Evolutionary conservation across 176 grass and related monocot genomes (phyloP), one percentile per base, ranked within the genome.

Genomic region (Carex cristatella): DNA sequence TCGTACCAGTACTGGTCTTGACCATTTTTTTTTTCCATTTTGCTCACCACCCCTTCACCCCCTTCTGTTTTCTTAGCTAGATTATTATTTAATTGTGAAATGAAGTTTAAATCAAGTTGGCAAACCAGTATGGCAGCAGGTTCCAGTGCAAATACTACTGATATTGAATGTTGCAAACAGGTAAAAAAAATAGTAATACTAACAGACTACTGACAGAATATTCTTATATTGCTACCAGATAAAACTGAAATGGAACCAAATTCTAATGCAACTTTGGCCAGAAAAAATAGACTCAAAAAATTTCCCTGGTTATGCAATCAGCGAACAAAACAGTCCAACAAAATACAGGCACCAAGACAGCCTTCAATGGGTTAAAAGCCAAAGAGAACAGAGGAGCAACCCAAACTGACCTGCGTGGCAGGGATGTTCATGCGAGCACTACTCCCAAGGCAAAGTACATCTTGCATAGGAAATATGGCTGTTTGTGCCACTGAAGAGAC

Each of bases 351-450:
- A 18, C 7, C 2, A 71, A 9, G 70, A 74, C 19, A 51, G 70
- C 70, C 70, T 48, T 74, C 28, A 61, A 61, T 59, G 35, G 35
- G 57, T 80, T 80, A 7, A 61, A 80, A 80, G 23, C 7, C 23
- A 80, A 80, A 13, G 38, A 54, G 38, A 23, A 59, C 33, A 65
- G 11, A 63, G 9, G 6, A 81, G 75, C 59, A 15, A 81, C 18
- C 5, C 38, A 32, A 42, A 79, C 80, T 16, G 46, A 93, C 95
- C 89, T 98, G 93, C 10, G 93, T 98, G 70, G 93, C 95, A 71
- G 93, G 93, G 65, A 87, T 95, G 69, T 98, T 98, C 93, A 95
- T 98, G 85, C 95, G 80, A 81, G 89, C 95, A 80, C 72, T 87
- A 84, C 89, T 98, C 37, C 81, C 89, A 0, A 98, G 89, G 67